Conservation (phyloP, 768 basidiomycete species). For the Tulasnella calospora region DNA sequence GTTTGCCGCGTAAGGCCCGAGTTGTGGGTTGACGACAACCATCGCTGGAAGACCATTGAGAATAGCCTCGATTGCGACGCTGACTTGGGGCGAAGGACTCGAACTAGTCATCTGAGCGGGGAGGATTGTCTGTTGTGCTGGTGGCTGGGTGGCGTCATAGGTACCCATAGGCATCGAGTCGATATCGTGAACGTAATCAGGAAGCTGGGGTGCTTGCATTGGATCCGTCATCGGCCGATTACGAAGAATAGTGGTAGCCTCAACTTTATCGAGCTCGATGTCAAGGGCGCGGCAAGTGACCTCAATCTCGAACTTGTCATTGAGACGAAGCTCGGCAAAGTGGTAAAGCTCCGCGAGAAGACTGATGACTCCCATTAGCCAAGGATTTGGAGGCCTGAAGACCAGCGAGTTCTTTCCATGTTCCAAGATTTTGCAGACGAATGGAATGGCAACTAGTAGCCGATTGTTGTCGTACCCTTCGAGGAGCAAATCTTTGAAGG, state of each 20-base stretch:
- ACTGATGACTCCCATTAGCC: conserved; percentile 93
- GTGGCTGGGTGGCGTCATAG: conserved; percentile 45
- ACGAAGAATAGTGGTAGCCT: conserved; percentile 76
- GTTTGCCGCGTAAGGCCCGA: conserved; percentile 68
- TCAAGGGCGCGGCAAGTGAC: conserved; percentile 89
- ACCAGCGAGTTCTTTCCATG: conserved; percentile 84
- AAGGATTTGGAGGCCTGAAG: conserved; percentile 95
- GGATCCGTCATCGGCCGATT: conserved; percentile 63
- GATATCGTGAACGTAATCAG: conserved; percentile 75
- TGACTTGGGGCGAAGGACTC: conserved; percentile 62
- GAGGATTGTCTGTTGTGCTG: not conserved
- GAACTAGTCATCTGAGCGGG: conserved; percentile 13
- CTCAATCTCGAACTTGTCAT: conserved; percentile 98
- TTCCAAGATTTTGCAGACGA: conserved; percentile 95
- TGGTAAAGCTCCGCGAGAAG: conserved; percentile 95
- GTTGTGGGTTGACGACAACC: conserved; percentile 72
- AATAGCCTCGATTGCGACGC: conserved; percentile 76
- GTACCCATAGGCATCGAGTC: conserved; percentile 72
- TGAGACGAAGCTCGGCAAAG: conserved; percentile 91
- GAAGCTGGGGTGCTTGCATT: conserved; percentile 56
- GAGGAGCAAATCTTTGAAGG: conserved; percentile 94
- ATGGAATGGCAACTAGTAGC: conserved; percentile 90
- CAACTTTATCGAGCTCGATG: conserved; percentile 77
- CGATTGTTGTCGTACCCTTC: conserved; percentile 92
- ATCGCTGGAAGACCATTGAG: conserved; percentile 62